These are phyloP conservation scores for Solanum ahanhuiri DNA, from an alignment of 257 asterid genomes.

Conservation along the genomic window DNA sequence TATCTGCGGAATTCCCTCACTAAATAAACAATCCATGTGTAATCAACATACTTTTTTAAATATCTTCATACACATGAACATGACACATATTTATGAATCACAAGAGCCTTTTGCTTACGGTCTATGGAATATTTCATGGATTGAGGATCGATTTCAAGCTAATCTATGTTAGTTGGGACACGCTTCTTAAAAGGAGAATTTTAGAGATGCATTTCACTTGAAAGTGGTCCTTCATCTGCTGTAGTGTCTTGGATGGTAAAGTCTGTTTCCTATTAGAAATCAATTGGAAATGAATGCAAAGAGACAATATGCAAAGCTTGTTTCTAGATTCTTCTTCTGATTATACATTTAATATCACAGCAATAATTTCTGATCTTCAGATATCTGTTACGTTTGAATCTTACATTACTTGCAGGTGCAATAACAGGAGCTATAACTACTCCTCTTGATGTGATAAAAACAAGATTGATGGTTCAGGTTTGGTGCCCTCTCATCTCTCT, in stretches of 20 bases:
- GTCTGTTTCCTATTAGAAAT: not conserved
- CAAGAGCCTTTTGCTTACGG: not conserved
- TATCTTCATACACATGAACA: not conserved
- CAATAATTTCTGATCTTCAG: not conserved
- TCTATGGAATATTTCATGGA: not conserved
- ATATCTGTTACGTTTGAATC: not conserved
- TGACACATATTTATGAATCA: not conserved
- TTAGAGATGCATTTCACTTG: not conserved
- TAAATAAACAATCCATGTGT: not conserved
- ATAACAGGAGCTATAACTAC: constrained; percentile 61
- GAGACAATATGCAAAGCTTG: not conserved
- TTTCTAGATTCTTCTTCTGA: not conserved
- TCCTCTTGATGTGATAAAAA: constrained; percentile 65
- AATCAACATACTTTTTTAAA: not conserved
- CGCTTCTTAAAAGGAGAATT: not conserved
- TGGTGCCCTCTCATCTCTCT: not conserved
- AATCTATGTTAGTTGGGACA: not conserved
- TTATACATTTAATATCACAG: not conserved
- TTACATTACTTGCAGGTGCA: constrained; percentile 31
- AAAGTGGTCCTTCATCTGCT: not conserved
- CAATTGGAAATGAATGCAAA: not conserved
- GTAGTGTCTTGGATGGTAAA: not conserved
- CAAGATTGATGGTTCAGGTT: constrained; percentile 70
- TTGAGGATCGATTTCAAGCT: not conserved
- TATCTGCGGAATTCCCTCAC: not conserved